Evolutionary conservation across 805 yeast genomes (phyloP).

Genomic region (Ogataea haglerorum): DNA sequence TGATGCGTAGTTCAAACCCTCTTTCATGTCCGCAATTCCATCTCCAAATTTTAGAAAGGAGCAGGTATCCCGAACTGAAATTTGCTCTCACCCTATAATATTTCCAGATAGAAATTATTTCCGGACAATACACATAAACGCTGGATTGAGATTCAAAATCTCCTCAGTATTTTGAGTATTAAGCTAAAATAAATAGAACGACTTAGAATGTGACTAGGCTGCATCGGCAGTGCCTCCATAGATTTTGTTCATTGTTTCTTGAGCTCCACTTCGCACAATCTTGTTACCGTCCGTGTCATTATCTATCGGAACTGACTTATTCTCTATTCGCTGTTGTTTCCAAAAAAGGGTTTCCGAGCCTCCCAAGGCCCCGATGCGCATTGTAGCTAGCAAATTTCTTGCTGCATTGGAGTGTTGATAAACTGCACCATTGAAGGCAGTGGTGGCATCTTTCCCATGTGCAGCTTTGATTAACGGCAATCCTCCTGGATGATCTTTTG

Average conservation of each 20-base stretch:
- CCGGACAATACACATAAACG: too few relatives aligned
- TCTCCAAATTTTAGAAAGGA: too few relatives aligned
- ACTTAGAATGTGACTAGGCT: constrained; percentile 35
- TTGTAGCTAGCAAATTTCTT: constrained; percentile 81
- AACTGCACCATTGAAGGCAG: constrained; percentile 93
- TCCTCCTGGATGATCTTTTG: constrained; percentile 94
- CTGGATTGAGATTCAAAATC: too few relatives aligned
- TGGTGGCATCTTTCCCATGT: constrained; percentile 90
- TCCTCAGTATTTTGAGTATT: too few relatives aligned
- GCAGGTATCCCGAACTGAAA: too few relatives aligned
- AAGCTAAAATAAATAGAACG: constrained; percentile 32
- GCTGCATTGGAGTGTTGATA: constrained; percentile 94
- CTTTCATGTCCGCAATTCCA: too few relatives aligned
- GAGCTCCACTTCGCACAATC: constrained; percentile 60
- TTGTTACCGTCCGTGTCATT: constrained; percentile 51
- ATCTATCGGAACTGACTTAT: constrained; percentile 57
- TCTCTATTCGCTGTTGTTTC: constrained; percentile 67
- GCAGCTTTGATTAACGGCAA: constrained; percentile 71
- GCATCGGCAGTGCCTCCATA: constrained; percentile 58
- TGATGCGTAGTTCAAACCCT: too few relatives aligned
- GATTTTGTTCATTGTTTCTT: constrained; percentile 42
- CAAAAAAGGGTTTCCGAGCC: constrained; percentile 81
- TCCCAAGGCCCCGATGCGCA: constrained; percentile 87
- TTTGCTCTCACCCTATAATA: too few relatives aligned
- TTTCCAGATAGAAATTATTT: too few relatives aligned